Base-by-base conservation (phyloP, 2,329 filamentous ascomycete species). In the Hymenoscyphus albidus region DNA sequence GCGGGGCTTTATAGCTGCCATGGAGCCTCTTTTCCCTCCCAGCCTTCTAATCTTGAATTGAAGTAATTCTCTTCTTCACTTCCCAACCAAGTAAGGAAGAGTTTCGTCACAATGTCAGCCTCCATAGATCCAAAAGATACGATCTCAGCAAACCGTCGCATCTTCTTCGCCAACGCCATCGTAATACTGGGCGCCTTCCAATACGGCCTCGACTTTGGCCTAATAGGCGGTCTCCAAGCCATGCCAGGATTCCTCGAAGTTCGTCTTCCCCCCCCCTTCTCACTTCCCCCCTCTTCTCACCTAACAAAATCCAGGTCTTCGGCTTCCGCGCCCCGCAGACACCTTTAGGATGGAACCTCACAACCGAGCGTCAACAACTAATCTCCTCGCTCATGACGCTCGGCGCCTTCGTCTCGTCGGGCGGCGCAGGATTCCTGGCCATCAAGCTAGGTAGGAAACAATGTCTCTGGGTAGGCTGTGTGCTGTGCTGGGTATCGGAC, bases 321-420 rank as follows among this genome's bases (percentile, higher is more conserved):
- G 82, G 82, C 1, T 80, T 82, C 12, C 5, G 13, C 38, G 22
- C 31, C 12, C 51, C 31, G 14, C 62, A 60, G 6, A 68, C 64
- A 48, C 65, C 65, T 5, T 63, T 70, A 14, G 70, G 73, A 56
- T 75, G 71, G 58, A 68, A 67, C 32, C 59, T 59, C 40, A 61
- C 80, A 76, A 78, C 78, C 18, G 81, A 80, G 0, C 80, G 82
- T 22, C 81, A 83, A 67, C 79, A 80, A 68, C 77, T 83, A 3
- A 83, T 83, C 67, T 78, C 78, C 18, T 83, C 80, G 2, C 76
- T 84, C 6, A 73, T 83, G 22, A 83, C 80, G 0, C 74, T 83
- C 1, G 81, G 82, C 0, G 78, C 80, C 1, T 82, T 83, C 68
- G 63, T 83, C 18, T 82, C 80, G 5, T 81, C 65, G 4, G 60